Percentiles rank a stretch among this genome's conserved stretches.
These are phyloP conservation scores for Infundibulicybe gibba DNA, from an alignment of 768 basidiomycete genomes.

Conservation along the genomic window DNA sequence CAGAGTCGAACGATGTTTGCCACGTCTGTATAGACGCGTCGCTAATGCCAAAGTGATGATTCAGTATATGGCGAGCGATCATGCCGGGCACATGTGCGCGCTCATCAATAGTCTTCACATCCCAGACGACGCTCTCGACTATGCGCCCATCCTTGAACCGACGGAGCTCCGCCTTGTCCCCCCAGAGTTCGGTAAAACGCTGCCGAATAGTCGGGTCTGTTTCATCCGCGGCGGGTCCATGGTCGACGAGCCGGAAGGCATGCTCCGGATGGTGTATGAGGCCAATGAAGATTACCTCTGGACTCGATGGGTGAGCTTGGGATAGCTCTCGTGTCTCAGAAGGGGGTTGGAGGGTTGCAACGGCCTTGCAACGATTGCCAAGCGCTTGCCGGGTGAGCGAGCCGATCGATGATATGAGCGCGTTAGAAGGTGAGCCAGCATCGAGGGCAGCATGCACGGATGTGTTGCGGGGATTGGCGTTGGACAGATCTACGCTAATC, in stretches of 20 bases:
- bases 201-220: conserved; percentile 43
- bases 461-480: conserved; percentile 37
- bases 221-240: conserved; percentile 79
- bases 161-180: conserved; percentile 84
- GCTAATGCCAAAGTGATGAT: conserved; percentile 69
- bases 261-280: conserved; percentile 68
- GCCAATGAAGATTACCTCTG: conserved; percentile 62
- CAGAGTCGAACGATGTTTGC: conserved; percentile 54
- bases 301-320: conserved; percentile 50
- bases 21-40: conserved; percentile 50
- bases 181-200: conserved; percentile 86
- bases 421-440: conserved; percentile 53
- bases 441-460: conserved; percentile 51
- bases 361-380: conserved; percentile 63
- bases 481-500: conserved; percentile 54
- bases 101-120: conserved; percentile 76
- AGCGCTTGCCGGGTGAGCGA: conserved; percentile 61
- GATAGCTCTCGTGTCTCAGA: conserved; percentile 42
- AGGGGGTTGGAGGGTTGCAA: conserved; percentile 56
- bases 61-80: conserved; percentile 73
- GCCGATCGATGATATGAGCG: conserved; percentile 50
- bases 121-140: conserved; percentile 95
- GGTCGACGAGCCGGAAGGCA: conserved; percentile 86
- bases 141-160: conserved; percentile 97
- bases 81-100: conserved; percentile 71